Percentiles rank a stretch among this genome's conserved stretches.
Evolutionary conservation across 2,329 filamentous ascomycete genomes (phyloP).

Genomic region (Leptographium galeiforme): DNA sequence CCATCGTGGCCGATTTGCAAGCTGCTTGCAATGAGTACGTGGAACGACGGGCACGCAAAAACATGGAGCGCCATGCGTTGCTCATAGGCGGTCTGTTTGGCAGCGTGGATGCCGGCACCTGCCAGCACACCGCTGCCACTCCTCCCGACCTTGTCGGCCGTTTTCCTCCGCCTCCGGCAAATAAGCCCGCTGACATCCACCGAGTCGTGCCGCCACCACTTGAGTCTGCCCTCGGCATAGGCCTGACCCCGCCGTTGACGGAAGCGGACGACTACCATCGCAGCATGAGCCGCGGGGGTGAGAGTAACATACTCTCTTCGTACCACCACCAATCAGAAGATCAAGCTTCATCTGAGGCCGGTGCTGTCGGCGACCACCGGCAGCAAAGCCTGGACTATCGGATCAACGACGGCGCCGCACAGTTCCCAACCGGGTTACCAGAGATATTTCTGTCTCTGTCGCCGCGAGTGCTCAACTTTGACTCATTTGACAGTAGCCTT

Average conservation of each 20-base stretch:
- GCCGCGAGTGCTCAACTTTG: constrained; percentile 12
- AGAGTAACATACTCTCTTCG: not conserved
- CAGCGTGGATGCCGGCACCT: constrained; percentile 9
- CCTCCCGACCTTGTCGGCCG: too few relatives aligned
- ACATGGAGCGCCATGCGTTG: constrained; percentile 13
- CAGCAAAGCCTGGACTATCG: not conserved
- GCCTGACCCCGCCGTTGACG: not conserved
- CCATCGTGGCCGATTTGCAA: constrained; percentile 14
- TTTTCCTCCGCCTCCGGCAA: too few relatives aligned
- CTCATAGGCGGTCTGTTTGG: constrained; percentile 15
- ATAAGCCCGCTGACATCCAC: not conserved
- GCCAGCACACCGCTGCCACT: too few relatives aligned
- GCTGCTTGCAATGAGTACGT: constrained; percentile 13
- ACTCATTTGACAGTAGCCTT: constrained; percentile 11
- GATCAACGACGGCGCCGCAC: not conserved
- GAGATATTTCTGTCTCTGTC: constrained; percentile 12
- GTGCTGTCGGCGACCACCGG: not conserved
- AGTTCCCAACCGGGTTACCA: not conserved
- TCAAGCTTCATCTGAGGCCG: not conserved
- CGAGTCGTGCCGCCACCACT: not conserved
- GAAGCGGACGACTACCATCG: not conserved
- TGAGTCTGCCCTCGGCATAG: not conserved
- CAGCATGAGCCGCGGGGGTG: not conserved
- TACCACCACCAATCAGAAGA: not conserved
- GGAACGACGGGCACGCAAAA: constrained; percentile 11